A percentile compares a stretch with the other conserved stretches of the same genome.
Conservation (phyloP, 257 asterid species). For the Salvia rosmarinus region DNA sequence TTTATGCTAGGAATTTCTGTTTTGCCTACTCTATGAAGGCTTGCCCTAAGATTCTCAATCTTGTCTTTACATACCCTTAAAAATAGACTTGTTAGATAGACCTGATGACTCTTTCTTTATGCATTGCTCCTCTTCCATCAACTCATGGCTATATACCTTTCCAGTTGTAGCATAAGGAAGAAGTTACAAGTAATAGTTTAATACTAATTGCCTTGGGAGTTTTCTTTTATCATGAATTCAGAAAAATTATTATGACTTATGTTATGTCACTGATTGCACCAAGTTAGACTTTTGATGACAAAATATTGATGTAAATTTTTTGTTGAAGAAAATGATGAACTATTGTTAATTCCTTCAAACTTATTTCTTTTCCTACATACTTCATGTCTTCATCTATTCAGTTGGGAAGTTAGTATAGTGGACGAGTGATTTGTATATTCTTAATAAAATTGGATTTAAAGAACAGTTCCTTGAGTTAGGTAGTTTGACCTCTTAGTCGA, state of each 20-base stretch:
- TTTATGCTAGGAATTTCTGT: neutral
- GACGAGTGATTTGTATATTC: neutral
- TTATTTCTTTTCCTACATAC: neutral
- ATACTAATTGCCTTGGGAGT: neutral
- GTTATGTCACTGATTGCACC: neutral
- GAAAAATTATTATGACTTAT: neutral
- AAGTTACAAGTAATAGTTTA: neutral
- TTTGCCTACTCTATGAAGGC: neutral
- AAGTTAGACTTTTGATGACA: neutral
- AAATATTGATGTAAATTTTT: neutral
- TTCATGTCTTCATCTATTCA: neutral
- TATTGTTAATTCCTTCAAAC: neutral
- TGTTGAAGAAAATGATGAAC: neutral
- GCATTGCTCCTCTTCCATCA: neutral
- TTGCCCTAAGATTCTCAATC: neutral
- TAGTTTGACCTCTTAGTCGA: neutral
- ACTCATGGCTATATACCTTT: neutral
- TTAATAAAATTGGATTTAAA: neutral
- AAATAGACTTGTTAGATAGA: neutral
- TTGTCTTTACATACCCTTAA: neutral
- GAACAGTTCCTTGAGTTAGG: neutral
- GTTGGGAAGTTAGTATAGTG: neutral
- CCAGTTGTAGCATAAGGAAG: neutral
- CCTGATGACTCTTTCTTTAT: neutral
- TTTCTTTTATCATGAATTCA: neutral